phyloP scores from a whole-genome alignment of 2,329 filamentous ascomycete species.

The Leptographium galeiforme region DNA sequence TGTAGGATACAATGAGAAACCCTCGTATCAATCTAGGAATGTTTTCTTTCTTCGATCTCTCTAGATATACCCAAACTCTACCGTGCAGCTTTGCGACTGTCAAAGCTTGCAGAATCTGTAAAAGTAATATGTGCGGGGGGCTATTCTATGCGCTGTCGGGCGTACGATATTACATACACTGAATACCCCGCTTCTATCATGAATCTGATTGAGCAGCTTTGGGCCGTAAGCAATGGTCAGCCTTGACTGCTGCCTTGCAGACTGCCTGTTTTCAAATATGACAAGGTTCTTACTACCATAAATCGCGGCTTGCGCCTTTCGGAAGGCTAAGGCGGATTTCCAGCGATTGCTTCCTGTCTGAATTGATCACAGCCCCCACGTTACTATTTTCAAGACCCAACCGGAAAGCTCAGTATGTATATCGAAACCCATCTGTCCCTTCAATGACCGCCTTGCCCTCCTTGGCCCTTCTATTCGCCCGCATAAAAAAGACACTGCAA shows the following conservation, averaged over 20 bases:
- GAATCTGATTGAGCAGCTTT: background rate
- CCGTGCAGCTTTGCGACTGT: no score
- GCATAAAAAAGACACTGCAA: background rate
- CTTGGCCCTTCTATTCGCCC: background rate
- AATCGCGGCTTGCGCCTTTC: background rate
- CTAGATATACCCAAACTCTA: no score
- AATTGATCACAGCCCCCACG: no score
- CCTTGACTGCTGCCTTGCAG: background rate
- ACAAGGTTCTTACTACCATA: no score
- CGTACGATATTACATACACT: background rate
- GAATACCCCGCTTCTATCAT: background rate
- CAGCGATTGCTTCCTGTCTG: background rate
- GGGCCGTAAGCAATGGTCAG: background rate
- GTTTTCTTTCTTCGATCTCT: background rate
- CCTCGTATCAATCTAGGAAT: no score
- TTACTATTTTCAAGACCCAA: background rate
- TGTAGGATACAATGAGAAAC: no score
- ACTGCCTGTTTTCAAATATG: background rate
- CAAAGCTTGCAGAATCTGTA: background rate
- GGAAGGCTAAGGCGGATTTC: background rate
- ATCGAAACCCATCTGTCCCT: background rate
- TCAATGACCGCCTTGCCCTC: background rate
- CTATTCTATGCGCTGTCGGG: background rate
- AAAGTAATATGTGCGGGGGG: background rate
- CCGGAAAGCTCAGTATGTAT: background rate